Conservation (phyloP, 257 asterid genomes). For the Vinca minor region DNA sequence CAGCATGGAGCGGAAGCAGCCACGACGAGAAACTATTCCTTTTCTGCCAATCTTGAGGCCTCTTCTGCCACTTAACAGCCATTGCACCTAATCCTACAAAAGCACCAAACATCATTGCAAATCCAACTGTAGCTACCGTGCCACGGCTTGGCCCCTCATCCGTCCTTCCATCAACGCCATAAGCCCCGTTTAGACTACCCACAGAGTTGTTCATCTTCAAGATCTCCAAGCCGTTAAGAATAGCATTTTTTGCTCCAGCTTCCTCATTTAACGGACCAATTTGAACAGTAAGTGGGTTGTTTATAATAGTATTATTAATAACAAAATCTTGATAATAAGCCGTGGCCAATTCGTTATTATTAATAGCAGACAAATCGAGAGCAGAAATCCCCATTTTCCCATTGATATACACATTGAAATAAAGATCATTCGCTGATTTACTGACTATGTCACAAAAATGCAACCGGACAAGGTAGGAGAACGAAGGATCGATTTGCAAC, state of each 20-base stretch:
- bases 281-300: conserved; percentile 28
- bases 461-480: conserved; percentile 60
- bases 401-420: conserved; percentile 73
- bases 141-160: conserved; percentile 25
- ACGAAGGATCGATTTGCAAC: conserved; percentile 48
- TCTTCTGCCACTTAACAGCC: conserved; percentile 88
- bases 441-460: conserved; percentile 87
- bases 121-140: conserved; percentile 76
- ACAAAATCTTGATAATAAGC: conserved; percentile 39
- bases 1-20: conserved; percentile 67
- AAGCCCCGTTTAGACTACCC: conserved; percentile 38
- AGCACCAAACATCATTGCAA: conserved; percentile 95
- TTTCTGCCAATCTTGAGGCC: conserved; percentile 86
- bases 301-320: conserved; percentile 25
- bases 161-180: conserved; percentile 27
- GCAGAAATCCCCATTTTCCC: conserved; percentile 51
- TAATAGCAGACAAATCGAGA: conserved; percentile 30
- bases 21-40: conserved; percentile 81
- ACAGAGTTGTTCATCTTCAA: conserved; percentile 36
- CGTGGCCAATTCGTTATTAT: conserved; percentile 18
- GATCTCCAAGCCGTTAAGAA: conserved; percentile 40
- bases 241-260: conserved; percentile 30
- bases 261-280: conserved; percentile 33
- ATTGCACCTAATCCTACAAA: conserved; percentile 81
- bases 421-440: conserved; percentile 63